phyloP scores from a whole-genome alignment of 2,329 filamentous ascomycete species.

The Phoma sp. region DNA sequence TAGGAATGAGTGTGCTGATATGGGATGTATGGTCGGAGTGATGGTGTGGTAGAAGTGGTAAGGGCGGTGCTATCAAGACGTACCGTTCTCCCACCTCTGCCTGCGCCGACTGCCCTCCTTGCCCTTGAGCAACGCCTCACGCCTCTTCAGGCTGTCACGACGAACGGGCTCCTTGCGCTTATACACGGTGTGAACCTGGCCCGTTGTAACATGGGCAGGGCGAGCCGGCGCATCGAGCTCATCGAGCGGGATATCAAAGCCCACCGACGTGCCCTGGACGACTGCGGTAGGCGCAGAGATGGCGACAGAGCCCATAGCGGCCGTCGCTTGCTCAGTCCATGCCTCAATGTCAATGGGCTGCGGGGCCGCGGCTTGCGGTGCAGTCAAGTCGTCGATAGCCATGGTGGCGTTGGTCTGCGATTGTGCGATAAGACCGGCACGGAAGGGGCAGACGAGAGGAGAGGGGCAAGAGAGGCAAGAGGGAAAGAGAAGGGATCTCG shows the following conservation, averaged over 20 bases:
- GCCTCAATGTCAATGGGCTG: conserved; percentile 54
- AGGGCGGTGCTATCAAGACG: too few relatives aligned
- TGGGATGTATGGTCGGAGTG: too few relatives aligned
- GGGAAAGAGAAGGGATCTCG: neutral
- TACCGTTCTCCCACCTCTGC: conserved; percentile 94
- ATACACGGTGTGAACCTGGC: conserved; percentile 57
- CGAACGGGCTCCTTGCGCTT: conserved; percentile 63
- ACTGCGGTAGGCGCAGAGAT: conserved; percentile 44
- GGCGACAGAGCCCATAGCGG: conserved; percentile 51
- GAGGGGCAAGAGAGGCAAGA: neutral
- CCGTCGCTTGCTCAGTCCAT: conserved; percentile 58
- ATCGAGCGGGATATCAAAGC: conserved; percentile 80
- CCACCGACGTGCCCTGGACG: conserved; percentile 63
- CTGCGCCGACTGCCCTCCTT: conserved; percentile 88
- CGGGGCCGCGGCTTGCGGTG: conserved; percentile 29
- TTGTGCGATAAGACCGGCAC: conserved; percentile 4
- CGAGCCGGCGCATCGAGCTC: conserved; percentile 51
- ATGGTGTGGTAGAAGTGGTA: too few relatives aligned
- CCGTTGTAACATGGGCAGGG: conserved; percentile 39
- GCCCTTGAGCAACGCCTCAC: conserved; percentile 83
- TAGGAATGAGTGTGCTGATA: neutral
- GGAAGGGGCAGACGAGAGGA: neutral
- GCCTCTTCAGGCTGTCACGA: conserved; percentile 68
- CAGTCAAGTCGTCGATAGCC: conserved; percentile 42
- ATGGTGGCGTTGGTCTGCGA: conserved; percentile 34